phyloP scores from a whole-genome alignment of 495 filamentous ascomycete species.

The Entonaema liquescens region DNA sequence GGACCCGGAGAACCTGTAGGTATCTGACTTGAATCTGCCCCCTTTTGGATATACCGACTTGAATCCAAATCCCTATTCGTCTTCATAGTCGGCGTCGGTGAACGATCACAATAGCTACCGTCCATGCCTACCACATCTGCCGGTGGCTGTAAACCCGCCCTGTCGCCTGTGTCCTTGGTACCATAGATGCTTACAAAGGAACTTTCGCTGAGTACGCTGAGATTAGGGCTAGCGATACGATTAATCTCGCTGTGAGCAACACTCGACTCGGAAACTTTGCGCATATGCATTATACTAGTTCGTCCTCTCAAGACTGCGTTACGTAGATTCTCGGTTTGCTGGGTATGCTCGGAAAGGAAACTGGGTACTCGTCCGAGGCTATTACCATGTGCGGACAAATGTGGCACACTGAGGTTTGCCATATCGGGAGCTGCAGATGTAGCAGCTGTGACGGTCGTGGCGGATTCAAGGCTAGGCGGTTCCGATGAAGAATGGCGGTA shows the following conservation, averaged over 20 bases:
- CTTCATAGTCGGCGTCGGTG: conserved; percentile 24
- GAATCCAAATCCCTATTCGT: conserved; percentile 16
- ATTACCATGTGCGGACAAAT: conserved; percentile 32
- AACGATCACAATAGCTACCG: conserved; percentile 36
- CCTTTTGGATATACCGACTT: conserved; percentile 3
- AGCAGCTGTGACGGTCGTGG: conserved; percentile 1
- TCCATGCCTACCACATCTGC: conserved; percentile 42
- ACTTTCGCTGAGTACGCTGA: conserved; percentile 82
- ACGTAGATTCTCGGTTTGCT: conserved; percentile 70
- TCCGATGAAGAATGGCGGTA: conserved; percentile 35
- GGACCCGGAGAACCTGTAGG: conserved; percentile 3
- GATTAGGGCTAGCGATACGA: conserved; percentile 65
- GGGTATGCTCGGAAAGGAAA: conserved; percentile 69
- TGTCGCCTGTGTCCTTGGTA: conserved; percentile 43
- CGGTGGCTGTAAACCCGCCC: conserved; percentile 34
- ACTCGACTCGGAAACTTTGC: conserved; percentile 48
- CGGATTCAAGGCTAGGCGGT: conserved; percentile 13
- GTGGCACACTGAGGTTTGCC: conserved; percentile 25
- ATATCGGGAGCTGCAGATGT: conserved; percentile 32
- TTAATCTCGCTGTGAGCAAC: conserved; percentile 48
- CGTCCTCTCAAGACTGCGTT: conserved; percentile 66
- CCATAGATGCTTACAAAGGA: conserved; percentile 77
- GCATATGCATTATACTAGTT: conserved; percentile 55
- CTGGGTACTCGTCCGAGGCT: conserved; percentile 66
- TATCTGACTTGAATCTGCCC: conserved; percentile 1